phyloP scores from a whole-genome alignment of 2,329 filamentous ascomycete genomes.

The Fusarium sacchari region DNA sequence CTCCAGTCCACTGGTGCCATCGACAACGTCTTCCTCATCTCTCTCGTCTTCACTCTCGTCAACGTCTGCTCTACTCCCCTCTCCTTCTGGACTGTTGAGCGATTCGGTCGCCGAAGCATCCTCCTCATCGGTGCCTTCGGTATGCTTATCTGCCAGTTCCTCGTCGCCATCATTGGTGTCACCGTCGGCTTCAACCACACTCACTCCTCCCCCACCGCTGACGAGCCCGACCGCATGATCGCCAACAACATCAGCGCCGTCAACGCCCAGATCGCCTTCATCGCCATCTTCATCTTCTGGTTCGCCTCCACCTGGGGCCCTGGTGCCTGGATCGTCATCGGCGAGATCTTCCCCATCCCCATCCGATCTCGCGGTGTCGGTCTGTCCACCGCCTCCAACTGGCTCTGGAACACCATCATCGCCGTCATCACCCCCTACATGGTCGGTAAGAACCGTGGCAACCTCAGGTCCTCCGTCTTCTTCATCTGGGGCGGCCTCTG shows the following conservation, averaged over 20 bases:
- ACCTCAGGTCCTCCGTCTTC: constrained; percentile 73
- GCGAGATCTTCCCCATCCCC: constrained; percentile 89
- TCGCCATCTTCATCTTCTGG: constrained; percentile 92
- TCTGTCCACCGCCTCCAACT: constrained; percentile 74
- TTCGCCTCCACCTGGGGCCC: constrained; percentile 92
- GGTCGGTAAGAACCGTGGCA: constrained; percentile 55
- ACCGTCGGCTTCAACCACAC: constrained; percentile 65
- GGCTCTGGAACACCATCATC: constrained; percentile 80
- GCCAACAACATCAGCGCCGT: constrained; percentile 64
- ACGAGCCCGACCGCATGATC: constrained; percentile 50
- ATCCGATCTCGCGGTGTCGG: constrained; percentile 89
- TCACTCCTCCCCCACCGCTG: constrained; percentile 53
- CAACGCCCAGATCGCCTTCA: constrained; percentile 80
- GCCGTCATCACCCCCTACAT: constrained; percentile 77
- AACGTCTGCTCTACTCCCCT: constrained; percentile 87
- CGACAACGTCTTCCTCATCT: constrained; percentile 81
- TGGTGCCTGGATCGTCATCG: constrained; percentile 82
- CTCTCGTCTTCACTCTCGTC: constrained; percentile 86
- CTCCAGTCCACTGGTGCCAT: constrained; percentile 82
- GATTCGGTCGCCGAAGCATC: constrained; percentile 80
- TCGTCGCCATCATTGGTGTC: constrained; percentile 81
- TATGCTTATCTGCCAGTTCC: constrained; percentile 88
- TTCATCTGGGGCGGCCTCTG: constrained; percentile 80
- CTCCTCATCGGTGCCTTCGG: constrained; percentile 81
- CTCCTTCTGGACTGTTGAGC: constrained; percentile 88